Percentiles rank a stretch among this genome's conserved stretches.
Conservation (phyloP, 805 yeast species). For the Jamesozyma lodderae region DNA sequence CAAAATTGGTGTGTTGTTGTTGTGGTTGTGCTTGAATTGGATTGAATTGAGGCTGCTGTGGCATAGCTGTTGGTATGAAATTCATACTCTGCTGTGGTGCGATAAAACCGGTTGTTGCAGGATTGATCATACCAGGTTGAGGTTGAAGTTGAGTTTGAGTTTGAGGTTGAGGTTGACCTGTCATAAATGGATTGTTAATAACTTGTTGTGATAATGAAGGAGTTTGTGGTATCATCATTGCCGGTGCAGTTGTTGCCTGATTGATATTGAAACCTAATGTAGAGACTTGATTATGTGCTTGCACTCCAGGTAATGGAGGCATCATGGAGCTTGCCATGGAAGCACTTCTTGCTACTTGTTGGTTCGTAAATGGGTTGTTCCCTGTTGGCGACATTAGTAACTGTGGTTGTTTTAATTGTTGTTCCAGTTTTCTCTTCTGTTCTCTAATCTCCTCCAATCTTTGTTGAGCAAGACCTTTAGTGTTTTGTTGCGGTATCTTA, state of each 20-base stretch:
- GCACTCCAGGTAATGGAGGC: constrained; percentile 3
- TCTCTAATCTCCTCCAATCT: constrained; percentile 30
- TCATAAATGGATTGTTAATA: constrained; percentile 11
- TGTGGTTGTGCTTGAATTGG: neutral
- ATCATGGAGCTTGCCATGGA: neutral
- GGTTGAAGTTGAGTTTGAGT: too few relatives aligned
- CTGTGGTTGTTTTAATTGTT: constrained; percentile 27
- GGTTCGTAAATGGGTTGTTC: constrained; percentile 25
- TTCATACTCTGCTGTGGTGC: too few relatives aligned
- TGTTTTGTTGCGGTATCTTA: neutral
- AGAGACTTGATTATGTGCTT: constrained; percentile 16
- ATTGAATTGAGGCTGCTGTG: too few relatives aligned
- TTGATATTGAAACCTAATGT: constrained; percentile 7
- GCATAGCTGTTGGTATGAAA: too few relatives aligned
- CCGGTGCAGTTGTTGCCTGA: constrained; percentile 12
- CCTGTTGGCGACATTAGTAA: constrained; percentile 17
- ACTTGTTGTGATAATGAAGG: constrained; percentile 12
- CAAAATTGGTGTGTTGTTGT: neutral
- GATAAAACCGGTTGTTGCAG: constrained; percentile 12
- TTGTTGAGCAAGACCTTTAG: constrained; percentile 18
- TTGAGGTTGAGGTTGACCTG: constrained; percentile 12
- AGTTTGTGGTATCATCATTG: constrained; percentile 14
- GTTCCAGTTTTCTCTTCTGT: constrained; percentile 26
- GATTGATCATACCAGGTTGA: too few relatives aligned
- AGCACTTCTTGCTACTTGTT: neutral